Evolutionary conservation across 306 rosid genomes (phyloP).

Genomic region (Luffa acutangula): DNA sequence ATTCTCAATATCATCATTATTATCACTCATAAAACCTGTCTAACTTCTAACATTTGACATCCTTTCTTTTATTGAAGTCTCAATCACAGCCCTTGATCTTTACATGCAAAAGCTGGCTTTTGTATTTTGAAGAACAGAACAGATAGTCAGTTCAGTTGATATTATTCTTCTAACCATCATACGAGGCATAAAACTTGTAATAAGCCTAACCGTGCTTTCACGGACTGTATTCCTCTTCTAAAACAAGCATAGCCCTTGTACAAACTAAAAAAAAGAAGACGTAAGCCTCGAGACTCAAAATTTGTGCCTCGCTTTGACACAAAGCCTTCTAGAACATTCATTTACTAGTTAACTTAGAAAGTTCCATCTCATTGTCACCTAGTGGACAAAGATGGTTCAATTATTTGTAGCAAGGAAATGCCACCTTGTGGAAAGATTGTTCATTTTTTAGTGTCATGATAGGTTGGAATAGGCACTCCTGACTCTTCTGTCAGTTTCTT

Average conservation of each 20-base stretch:
- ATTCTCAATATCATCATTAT: background rate
- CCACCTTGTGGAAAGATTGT: conserved; percentile 7
- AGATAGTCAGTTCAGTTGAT: background rate
- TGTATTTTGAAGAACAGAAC: background rate
- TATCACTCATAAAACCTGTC: background rate
- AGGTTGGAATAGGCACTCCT: conserved; percentile 50
- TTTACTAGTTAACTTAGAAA: background rate
- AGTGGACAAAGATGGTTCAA: background rate
- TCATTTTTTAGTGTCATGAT: conserved; percentile 8
- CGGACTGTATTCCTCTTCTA: background rate
- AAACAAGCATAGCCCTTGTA: background rate
- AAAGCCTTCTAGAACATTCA: background rate
- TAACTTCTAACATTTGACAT: background rate
- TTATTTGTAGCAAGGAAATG: conserved; percentile 1
- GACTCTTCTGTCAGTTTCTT: conserved; percentile 50
- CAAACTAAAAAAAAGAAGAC: background rate
- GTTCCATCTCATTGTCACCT: background rate
- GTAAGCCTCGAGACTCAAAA: background rate
- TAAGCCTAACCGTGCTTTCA: background rate
- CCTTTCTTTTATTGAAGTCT: background rate
- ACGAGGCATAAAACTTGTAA: background rate
- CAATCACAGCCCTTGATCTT: background rate
- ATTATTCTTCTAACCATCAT: background rate
- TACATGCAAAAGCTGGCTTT: background rate
- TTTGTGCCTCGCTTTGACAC: background rate